phyloP scores from a whole-genome alignment of 2,329 filamentous ascomycete genomes.

The Aschersonia sp. region DNA sequence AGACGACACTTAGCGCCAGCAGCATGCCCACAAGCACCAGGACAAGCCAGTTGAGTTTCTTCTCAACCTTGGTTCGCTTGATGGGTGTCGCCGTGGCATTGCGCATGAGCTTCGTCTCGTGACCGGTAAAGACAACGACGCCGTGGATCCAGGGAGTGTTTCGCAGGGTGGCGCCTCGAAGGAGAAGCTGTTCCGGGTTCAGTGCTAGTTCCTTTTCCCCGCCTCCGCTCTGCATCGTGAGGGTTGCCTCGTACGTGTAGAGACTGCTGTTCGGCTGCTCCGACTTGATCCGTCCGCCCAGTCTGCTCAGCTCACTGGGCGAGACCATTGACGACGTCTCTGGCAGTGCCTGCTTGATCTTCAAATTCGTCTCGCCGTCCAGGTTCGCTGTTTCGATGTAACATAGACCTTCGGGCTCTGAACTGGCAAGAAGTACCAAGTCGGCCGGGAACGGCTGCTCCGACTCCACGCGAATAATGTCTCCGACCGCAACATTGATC shows the following conservation, averaged over 20 bases:
- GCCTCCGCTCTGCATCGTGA: conserved; percentile 80
- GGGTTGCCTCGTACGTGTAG: conserved; percentile 92
- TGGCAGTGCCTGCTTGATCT: conserved; percentile 94
- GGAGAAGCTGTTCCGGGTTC: conserved; percentile 80
- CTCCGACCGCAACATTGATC: conserved; percentile 86
- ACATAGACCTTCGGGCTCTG: conserved; percentile 91
- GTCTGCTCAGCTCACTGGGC: conserved; percentile 66
- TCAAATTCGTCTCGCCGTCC: conserved; percentile 94
- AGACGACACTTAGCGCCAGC: conserved; percentile 71
- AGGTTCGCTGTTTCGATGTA: conserved; percentile 98
- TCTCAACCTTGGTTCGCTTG: conserved; percentile 92
- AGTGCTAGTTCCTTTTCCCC: conserved; percentile 86
- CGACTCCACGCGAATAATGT: conserved; percentile 84
- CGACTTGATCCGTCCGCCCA: conserved; percentile 77
- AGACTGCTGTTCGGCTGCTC: conserved; percentile 97
- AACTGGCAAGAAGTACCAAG: conserved; percentile 80
- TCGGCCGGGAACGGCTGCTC: conserved; percentile 94
- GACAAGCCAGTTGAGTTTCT: conserved; percentile 86
- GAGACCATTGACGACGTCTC: conserved; percentile 85
- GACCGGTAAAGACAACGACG: conserved; percentile 80
- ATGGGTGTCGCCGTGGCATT: conserved; percentile 96
- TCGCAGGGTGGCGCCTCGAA: conserved; percentile 82
- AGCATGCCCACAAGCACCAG: conserved; percentile 78
- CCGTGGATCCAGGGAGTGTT: conserved; percentile 98
- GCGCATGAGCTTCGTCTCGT: conserved; percentile 97